A percentile compares a stretch with the other conserved stretches of the same genome.
These are phyloP conservation scores for Ajuga chamaepitys DNA, from an alignment of 257 asterid genomes.

Conservation along the genomic window DNA sequence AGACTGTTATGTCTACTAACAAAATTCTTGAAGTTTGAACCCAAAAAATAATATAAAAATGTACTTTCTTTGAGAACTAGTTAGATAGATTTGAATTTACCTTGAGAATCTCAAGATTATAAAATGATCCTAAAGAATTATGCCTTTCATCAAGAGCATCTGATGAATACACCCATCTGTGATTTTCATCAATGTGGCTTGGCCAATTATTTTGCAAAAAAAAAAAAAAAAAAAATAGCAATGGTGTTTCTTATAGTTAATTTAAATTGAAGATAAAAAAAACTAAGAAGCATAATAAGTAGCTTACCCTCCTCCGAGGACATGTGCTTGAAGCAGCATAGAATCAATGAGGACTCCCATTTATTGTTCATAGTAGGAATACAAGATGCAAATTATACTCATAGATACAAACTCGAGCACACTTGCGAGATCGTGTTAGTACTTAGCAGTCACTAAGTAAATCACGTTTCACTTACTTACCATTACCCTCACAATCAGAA, in stretches of 20 bases:
- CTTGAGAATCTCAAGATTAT: conserved; percentile 39
- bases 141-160: conserved; percentile 31
- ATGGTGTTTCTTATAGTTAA: no score
- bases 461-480: no score
- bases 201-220: conserved; percentile 43
- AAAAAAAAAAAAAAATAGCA: neutral
- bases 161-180: conserved; percentile 54
- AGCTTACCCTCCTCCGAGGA: conserved; percentile 85
- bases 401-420: no score
- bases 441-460: no score
- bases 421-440: no score
- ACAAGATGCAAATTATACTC: no score
- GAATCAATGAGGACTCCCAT: conserved; percentile 50
- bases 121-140: conserved; percentile 26
- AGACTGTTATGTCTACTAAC: no score
- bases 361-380: conserved; percentile 56
- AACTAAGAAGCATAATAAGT: neutral
- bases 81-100: no score
- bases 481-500: no score
- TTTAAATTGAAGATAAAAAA: neutral
- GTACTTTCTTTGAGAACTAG: no score
- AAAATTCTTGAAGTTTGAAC: no score
- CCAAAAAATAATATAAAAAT: no score
- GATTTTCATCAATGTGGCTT: conserved; percentile 53
- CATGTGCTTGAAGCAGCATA: conserved; percentile 72